Evolutionary conservation across 768 basidiomycete species (phyloP).

Genomic region (Imleria badia): DNA sequence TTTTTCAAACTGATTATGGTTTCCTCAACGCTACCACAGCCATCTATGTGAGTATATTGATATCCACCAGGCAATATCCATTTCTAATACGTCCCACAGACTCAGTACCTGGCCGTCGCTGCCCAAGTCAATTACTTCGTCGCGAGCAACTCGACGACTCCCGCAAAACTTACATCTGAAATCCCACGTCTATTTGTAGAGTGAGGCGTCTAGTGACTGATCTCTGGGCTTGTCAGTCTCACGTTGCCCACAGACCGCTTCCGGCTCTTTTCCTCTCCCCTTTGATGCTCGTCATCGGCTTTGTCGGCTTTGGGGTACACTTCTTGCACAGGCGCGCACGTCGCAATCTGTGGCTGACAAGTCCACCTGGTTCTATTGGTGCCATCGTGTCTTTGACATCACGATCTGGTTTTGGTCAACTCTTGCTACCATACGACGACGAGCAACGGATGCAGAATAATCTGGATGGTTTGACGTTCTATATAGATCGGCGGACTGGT

Average conservation of each 20-base stretch:
- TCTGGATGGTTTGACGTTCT: slow-evolving; percentile 51
- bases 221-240: not conserved
- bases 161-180: slow-evolving; percentile 41
- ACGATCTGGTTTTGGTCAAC: slow-evolving; percentile 60
- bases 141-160: slow-evolving; percentile 35
- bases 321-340: slow-evolving; percentile 47
- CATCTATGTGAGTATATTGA: slow-evolving; percentile 32
- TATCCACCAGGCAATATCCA: not conserved
- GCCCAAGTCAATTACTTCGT: slow-evolving; percentile 65
- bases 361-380: slow-evolving; percentile 61
- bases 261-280: slow-evolving; percentile 51
- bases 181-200: slow-evolving; percentile 55
- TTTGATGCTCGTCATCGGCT: slow-evolving; percentile 48
- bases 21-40: slow-evolving; percentile 51
- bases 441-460: slow-evolving; percentile 44
- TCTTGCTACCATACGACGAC: slow-evolving; percentile 60
- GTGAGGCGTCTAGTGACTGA: slow-evolving; percentile 36
- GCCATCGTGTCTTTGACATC: slow-evolving; percentile 54
- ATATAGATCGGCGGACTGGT: slow-evolving; percentile 57
- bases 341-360: slow-evolving; percentile 48
- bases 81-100: slow-evolving; percentile 35
- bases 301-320: slow-evolving; percentile 49
- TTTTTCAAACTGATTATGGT: slow-evolving; percentile 48
- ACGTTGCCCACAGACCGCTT: slow-evolving; percentile 41
- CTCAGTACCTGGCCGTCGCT: slow-evolving; percentile 54